A percentile compares a stretch with the other conserved stretches of the same genome.
Conservation (phyloP, 192 early-diverging fungal genomes). For the Glomus cerebriforme region DNA sequence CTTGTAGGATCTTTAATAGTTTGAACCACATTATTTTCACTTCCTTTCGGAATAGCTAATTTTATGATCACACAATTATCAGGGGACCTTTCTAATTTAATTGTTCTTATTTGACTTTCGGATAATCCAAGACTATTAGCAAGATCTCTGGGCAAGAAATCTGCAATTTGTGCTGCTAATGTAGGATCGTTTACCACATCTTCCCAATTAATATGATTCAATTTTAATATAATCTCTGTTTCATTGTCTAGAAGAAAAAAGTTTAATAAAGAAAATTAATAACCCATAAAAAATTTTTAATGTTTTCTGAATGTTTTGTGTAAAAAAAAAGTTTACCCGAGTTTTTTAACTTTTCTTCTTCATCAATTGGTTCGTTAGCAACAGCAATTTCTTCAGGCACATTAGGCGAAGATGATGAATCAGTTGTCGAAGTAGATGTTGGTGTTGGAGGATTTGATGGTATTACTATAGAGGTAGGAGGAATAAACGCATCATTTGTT, state of each 20-base stretch:
- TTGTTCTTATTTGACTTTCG: background rate
- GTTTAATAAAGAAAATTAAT: background rate
- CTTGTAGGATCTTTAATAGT: background rate
- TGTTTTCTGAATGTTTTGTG: no score
- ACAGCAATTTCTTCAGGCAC: background rate
- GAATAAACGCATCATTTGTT: background rate
- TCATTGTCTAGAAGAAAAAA: background rate
- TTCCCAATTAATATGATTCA: background rate
- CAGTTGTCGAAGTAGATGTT: background rate
- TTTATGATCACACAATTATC: background rate
- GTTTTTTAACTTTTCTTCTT: background rate
- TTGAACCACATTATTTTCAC: background rate
- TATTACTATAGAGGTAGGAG: background rate
- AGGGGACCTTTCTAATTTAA: background rate
- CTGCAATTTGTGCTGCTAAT: background rate
- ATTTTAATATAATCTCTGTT: background rate
- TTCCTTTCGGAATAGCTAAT: background rate
- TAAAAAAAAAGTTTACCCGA: background rate
- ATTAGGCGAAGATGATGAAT: background rate
- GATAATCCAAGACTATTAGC: background rate
- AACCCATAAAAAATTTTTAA: no score
- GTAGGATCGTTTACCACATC: background rate
- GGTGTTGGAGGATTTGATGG: background rate
- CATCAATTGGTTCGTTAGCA: background rate
- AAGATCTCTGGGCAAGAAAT: background rate